Conservation (phyloP, 2,329 filamentous ascomycete genomes). For the Blastomyces parvus region DNA sequence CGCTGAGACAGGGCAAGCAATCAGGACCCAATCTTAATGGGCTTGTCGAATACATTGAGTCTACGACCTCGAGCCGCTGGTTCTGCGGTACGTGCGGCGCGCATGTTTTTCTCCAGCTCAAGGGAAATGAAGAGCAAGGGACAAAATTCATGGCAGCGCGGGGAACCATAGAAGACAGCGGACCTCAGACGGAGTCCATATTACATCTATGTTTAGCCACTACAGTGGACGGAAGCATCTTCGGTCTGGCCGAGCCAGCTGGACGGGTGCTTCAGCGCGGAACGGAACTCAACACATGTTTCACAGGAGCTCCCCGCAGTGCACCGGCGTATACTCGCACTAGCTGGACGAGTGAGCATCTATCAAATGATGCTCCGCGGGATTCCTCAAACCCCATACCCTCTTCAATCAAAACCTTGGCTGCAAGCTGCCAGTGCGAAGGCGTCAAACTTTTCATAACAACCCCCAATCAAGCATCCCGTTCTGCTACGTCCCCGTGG, state of each 20-base stretch:
- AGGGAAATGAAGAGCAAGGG: constrained; percentile 3
- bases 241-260: neutral
- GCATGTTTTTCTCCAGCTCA: constrained; percentile 30
- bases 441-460: constrained; percentile 49
- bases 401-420: neutral
- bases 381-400: neutral
- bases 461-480: constrained; percentile 43
- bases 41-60: constrained; percentile 38
- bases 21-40: constrained; percentile 26
- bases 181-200: constrained; percentile 17
- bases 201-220: constrained; percentile 24
- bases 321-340: neutral
- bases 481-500: constrained; percentile 39
- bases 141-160: constrained; percentile 28
- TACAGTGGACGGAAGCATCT: constrained; percentile 23
- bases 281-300: neutral
- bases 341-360: neutral
- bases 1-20: constrained; percentile 24
- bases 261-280: constrained; percentile 9
- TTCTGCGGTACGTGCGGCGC: constrained; percentile 45
- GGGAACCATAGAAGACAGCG: constrained; percentile 21
- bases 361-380: neutral
- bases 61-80: constrained; percentile 35
- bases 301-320: neutral
- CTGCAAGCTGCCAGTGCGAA: constrained; percentile 46